Evolutionary conservation across 371 early-diverging fungal species (phyloP).

Genomic region (Haplosporangium sp.): DNA sequence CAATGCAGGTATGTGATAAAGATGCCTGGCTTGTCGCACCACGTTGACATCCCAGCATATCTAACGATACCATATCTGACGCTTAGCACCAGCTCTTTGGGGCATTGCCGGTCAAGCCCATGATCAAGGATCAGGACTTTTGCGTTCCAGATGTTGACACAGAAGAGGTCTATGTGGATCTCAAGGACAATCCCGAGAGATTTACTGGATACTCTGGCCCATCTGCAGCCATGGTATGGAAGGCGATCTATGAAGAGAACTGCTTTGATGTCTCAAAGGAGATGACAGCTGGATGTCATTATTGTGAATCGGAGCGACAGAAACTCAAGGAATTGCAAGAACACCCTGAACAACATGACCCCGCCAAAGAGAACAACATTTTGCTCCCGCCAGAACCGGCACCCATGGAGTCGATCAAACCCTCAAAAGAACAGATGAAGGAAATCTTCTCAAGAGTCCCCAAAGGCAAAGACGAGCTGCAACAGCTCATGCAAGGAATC

Average conservation of each 20-base stretch:
- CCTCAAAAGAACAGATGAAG: slow-evolving; percentile 41
- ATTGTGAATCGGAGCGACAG: slow-evolving; percentile 24
- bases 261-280: slow-evolving; percentile 86
- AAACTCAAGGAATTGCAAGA: slow-evolving; percentile 19
- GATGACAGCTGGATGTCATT: slow-evolving; percentile 59
- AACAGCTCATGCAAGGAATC: slow-evolving; percentile 36
- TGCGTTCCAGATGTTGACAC: slow-evolving; percentile 29
- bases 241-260: slow-evolving; percentile 94
- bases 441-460: slow-evolving; percentile 45
- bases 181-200: slow-evolving; percentile 93
- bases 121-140: slow-evolving; percentile 55
- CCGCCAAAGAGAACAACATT: slow-evolving; percentile 15
- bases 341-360: slow-evolving; percentile 8
- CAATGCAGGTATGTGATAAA: slow-evolving; percentile 17
- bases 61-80: neutral
- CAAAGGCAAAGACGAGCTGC: slow-evolving; percentile 38
- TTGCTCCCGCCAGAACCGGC: slow-evolving; percentile 44
- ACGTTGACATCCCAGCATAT: no score
- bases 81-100: slow-evolving; percentile 26
- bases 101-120: slow-evolving; percentile 8
- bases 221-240: slow-evolving; percentile 91
- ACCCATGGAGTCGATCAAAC: slow-evolving; percentile 29
- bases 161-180: slow-evolving; percentile 89
- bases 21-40: no score
- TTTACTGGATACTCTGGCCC: slow-evolving; percentile 96